phyloP scores from a whole-genome alignment of 352 stramenopile genomes.

The Aphanomyces stellatus region DNA sequence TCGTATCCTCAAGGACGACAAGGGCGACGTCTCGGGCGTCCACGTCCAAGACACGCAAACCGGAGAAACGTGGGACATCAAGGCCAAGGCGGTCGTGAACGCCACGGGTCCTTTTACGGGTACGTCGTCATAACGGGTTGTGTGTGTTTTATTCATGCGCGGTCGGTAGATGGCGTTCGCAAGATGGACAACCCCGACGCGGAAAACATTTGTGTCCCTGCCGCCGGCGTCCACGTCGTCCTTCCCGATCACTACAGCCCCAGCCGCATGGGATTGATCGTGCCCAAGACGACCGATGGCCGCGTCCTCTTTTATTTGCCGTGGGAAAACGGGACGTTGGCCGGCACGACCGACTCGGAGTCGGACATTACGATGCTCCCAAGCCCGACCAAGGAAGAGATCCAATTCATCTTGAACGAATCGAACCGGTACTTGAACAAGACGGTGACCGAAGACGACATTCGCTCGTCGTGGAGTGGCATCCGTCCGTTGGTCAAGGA shows the following conservation, averaged over 20 bases:
- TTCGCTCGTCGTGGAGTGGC: constrained; percentile 93
- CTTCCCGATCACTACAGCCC: constrained; percentile 94
- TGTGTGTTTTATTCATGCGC: neutral
- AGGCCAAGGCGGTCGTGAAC: constrained; percentile 88
- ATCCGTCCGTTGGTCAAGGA: constrained; percentile 93
- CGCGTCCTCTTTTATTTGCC: constrained; percentile 94
- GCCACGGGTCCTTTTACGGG: constrained; percentile 93
- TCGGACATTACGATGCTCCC: constrained; percentile 93
- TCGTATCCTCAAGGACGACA: constrained; percentile 75
- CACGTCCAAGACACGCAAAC: constrained; percentile 85
- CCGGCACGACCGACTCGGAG: constrained; percentile 89
- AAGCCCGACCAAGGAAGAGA: constrained; percentile 84
- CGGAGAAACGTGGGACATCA: constrained; percentile 85
- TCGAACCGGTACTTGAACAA: constrained; percentile 87
- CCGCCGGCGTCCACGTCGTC: constrained; percentile 92
- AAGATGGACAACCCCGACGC: constrained; percentile 89
- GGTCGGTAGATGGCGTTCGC: constrained; percentile 63
- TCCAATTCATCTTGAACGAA: constrained; percentile 93
- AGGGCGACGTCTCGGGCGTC: constrained; percentile 79
- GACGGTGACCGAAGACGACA: constrained; percentile 83
- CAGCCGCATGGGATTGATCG: constrained; percentile 92
- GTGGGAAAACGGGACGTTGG: constrained; percentile 91
- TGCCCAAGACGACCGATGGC: constrained; percentile 93
- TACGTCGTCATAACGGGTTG: neutral
- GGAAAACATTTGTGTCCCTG: constrained; percentile 88